Evolutionary conservation across 1,284 basidiomycete genomes (phyloP), one percentile per base, ranked within the genome.

Genomic region (Stygiomarasmius scandens): DNA sequence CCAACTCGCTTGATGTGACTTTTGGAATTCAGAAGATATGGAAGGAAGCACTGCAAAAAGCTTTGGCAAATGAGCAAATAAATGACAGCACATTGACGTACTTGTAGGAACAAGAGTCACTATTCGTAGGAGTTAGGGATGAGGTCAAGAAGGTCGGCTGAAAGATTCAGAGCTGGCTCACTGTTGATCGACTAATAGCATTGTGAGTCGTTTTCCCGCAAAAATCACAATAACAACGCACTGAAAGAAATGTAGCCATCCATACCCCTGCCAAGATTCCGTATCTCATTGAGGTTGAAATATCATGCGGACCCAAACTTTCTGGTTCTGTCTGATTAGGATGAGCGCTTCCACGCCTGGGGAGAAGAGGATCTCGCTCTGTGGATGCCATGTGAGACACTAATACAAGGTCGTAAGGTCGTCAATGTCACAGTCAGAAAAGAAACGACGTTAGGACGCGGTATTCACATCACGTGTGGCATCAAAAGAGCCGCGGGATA

Each of bases 1-100:
- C 90, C 90, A 92, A 65, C 86, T 88, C 2, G 87, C 87, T 71
- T 93, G 87, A 66, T 93, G 87, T 8, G 89, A 87, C 64, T 81
- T 84, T 58, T 87, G 73, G 64, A 92, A 93, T 50, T 92, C 89
- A 0, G 89, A 91, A 0, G 89, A 92, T 55, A 93, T 92, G 20
- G 87, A 85, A 1, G 89, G 85, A 16, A 92, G 71, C 71, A 93
- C 89, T 89, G 12, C 5, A 32, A 32, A 32, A 32, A 32, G 12
- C 29, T 32, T 32, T 32, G n/a, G n/a, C n/a, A n/a, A n/a, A n/a
- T n/a, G n/a, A n/a, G n/a, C n/a, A n/a, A 14, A 46, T 45, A 22
- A 24, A 22, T 24, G 32, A 32, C n/a, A 32, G 11, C 19, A 24
- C 25, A 8, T 22, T 46, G 1, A 56, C 59, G 14, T 46, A 67